Base-by-base conservation (phyloP, 1,284 basidiomycete genomes). In the Sanghuangporus baumii region DNA sequence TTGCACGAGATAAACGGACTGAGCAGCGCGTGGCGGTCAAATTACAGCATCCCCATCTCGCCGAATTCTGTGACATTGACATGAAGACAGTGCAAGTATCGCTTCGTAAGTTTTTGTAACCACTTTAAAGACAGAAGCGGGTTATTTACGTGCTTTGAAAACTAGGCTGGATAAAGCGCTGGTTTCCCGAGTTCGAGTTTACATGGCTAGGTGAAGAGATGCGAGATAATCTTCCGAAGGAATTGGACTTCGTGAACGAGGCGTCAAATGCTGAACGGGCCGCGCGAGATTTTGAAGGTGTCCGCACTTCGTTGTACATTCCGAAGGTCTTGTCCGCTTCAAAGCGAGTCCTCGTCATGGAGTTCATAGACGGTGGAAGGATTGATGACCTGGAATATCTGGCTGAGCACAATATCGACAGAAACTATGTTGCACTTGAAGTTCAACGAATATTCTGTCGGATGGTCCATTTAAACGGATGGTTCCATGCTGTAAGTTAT, bases 381-480 rank as follows among this genome's bases (percentile, higher is more conserved):
- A 89, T 96, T 2, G 96, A 99, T 72, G 90, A 98, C 74, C 75
- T 98, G 60, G 81, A 81, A 59, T 99, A 93, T 73, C 81, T 99
- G 7, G 88, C 91, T 40, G 76, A 87, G 51, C 83, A 94, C 68
- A 80, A 86, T 59, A 98, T 99, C 69, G 94, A 99, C 74, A 83
- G 96, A 60, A 99, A 98, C 71, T 89, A 90, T 71, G 95, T 98
- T 48, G 89, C 93, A 2, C 78, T 97, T 66, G 95, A 98, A 74
- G 78, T 96, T n/a, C 85, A 89, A 5, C 78, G 88, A 65, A 93
- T 96, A 71, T 98, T 98, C 71, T 91, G 88, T 55, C 89, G 88
- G 71, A 99, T 99, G 97, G 93, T 99, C 20, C 98, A 98, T 71
- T 74, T 98, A 46, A 93, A 98, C 72, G 96, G 96, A 41, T 95